A percentile compares a stretch with the other conserved stretches of the same genome.
phyloP scores from a whole-genome alignment of 2,329 filamentous ascomycete species.

The Sphaerostilbella broomeana region DNA sequence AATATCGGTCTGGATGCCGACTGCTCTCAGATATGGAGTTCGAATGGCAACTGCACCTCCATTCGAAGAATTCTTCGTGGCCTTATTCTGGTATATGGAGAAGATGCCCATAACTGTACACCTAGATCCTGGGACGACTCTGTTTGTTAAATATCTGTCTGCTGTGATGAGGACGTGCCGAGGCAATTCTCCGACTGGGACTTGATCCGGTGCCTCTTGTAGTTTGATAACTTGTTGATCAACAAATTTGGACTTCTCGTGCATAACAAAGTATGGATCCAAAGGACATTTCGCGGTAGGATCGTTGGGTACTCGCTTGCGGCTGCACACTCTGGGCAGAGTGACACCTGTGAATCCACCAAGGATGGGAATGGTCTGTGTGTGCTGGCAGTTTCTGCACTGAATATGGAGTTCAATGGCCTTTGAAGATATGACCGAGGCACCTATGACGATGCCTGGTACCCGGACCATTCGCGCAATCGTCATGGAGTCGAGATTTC shows the following conservation, averaged over 20 bases:
- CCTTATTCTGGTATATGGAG: slow-evolving; percentile 94
- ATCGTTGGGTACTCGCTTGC: slow-evolving; percentile 58
- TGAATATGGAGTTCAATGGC: slow-evolving; percentile 80
- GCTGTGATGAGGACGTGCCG: slow-evolving; percentile 92
- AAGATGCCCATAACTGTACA: slow-evolving; percentile 97
- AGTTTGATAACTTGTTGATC: slow-evolving; percentile 98
- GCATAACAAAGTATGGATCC: slow-evolving; percentile 92
- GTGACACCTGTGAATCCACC: slow-evolving; percentile 85
- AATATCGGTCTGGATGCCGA: slow-evolving; percentile 84
- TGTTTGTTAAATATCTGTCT: slow-evolving; percentile 92
- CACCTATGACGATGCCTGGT: slow-evolving; percentile 94
- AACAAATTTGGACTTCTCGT: slow-evolving; percentile 90
- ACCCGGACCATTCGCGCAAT: slow-evolving; percentile 94
- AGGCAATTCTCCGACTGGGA: slow-evolving; percentile 91
- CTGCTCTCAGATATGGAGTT: slow-evolving; percentile 87
- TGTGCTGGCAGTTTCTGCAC: slow-evolving; percentile 77
- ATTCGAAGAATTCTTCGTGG: slow-evolving; percentile 65
- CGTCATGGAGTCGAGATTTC: slow-evolving; percentile 85
- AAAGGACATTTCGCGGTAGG: slow-evolving; percentile 71
- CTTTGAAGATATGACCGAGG: slow-evolving; percentile 94
- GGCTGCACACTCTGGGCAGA: slow-evolving; percentile 70
- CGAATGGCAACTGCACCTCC: slow-evolving; percentile 86
- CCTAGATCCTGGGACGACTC: slow-evolving; percentile 88
- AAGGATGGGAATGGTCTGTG: slow-evolving; percentile 62
- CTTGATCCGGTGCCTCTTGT: slow-evolving; percentile 94